phyloP scores from a whole-genome alignment of 176 grass and related monocot genomes.

The Chrysopogon serrulatus region DNA sequence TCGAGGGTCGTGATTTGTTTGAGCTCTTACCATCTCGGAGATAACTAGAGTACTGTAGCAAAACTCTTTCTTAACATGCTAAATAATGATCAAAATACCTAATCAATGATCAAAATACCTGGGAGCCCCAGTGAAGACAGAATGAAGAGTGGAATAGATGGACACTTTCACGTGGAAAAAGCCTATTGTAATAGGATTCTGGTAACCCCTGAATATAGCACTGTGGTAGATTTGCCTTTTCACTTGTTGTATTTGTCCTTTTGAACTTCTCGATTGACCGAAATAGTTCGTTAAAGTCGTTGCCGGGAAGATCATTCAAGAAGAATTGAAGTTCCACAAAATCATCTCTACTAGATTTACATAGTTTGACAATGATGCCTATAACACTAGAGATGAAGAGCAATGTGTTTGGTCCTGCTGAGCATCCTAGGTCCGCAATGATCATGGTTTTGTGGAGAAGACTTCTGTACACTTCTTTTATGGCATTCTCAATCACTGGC shows the following conservation, averaged over 20 bases:
- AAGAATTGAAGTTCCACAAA: not conserved
- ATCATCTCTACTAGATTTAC: not conserved
- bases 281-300: not conserved
- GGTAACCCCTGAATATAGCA: conserved; percentile 24
- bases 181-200: conserved; percentile 37
- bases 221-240: not conserved
- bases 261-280: not conserved
- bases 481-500: not conserved
- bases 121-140: conserved; percentile 30
- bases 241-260: not conserved
- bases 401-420: not conserved
- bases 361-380: not conserved
- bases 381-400: not conserved
- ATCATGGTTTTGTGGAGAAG: not conserved
- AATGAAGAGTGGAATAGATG: conserved; percentile 38
- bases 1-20: no score
- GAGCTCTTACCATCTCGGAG: not conserved
- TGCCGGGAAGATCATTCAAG: not conserved
- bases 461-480: not conserved
- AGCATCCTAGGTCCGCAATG: not conserved
- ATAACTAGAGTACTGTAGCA: not conserved
- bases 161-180: conserved; percentile 33
- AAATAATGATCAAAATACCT: not conserved
- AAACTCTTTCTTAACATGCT: no score
- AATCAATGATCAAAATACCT: not conserved